Evolutionary conservation across 495 filamentous ascomycete species (phyloP).

Genomic region (Saxophila tyrrhenica): DNA sequence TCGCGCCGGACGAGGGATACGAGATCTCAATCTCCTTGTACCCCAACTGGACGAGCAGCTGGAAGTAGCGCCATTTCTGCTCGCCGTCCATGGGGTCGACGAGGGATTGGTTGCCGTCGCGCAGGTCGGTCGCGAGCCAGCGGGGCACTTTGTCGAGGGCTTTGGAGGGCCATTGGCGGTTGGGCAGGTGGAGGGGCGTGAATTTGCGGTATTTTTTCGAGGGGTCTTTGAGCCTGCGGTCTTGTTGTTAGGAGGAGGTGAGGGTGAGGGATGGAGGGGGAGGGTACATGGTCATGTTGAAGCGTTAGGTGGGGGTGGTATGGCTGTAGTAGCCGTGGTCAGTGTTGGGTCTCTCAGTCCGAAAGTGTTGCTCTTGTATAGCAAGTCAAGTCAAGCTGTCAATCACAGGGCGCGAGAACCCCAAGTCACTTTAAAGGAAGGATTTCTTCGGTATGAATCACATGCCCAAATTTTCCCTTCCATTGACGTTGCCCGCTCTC

Average conservation of each 20-base stretch:
- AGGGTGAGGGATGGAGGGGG: not conserved
- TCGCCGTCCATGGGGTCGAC: slow-evolving; percentile 55
- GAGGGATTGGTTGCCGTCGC: slow-evolving; percentile 34
- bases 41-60: slow-evolving; percentile 83
- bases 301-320: not conserved
- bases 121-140: slow-evolving; percentile 34
- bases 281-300: not conserved
- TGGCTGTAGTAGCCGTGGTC: not conserved
- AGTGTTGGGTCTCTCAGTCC: not conserved
- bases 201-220: slow-evolving; percentile 80
- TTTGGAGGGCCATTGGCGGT: slow-evolving; percentile 83
- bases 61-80: slow-evolving; percentile 90
- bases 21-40: slow-evolving; percentile 99
- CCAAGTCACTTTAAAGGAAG: not conserved
- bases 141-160: slow-evolving; percentile 34
- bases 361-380: not conserved
- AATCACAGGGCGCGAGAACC: too few species aligned
- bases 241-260: not conserved
- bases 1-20: slow-evolving; percentile 87
- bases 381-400: not conserved
- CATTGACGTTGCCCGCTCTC: too few species aligned
- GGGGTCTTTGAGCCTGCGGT: slow-evolving; percentile 78
- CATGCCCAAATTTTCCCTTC: not conserved
- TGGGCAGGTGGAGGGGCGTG: slow-evolving; percentile 64
- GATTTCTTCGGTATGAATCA: not conserved